Base-by-base conservation (phyloP, 1,139 yeast species). In the Yamadazyma trypodendri region DNA sequence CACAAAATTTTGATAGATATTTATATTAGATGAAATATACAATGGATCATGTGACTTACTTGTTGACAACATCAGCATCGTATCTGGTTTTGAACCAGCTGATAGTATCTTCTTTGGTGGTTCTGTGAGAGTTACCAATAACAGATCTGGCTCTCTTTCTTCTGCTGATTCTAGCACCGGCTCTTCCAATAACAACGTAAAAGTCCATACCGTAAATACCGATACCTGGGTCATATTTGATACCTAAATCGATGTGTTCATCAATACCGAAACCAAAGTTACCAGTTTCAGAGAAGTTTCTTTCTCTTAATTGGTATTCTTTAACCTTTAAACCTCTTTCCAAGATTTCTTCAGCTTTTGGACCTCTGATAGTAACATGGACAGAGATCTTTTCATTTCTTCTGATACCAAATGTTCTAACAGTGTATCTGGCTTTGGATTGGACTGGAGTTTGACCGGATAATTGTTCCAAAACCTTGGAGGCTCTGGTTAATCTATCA, bases 131-230 rank as follows among this genome's bases (percentile, higher is more conserved):
- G 81, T 84, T 83, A 77, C 99, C 99, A 60, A 92, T 77, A 60
- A 76, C 78, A 63, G 90, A 77, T 72, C 83, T 79, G 68, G 87
- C 79, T 81, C 96, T 87, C 95, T 92, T 92, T 84, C 98, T 92
- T 82, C 97, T 92, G 67, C 97, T 81, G 58, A 92, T 86, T 81
- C 98, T 89, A 81, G 81, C 85, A 79, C 99, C 99, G 67, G 97
- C 95, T 80, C 99, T 90, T 72, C 97, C 97, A 81, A 92, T 79
- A 68, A 90, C 97, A 68, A 92, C 92, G 92, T 89, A 94, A 85
- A 92, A 92, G 78, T 92, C 98, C 99, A 92, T 92, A 83, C 99
- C 98, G 92, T 92, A 94, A 73, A 92, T 92, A 75, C 98, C 98
- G 67, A 92, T 94, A 70, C 87, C 81, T 75, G 99, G 99, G 76